Conservation (phyloP, 164 flowering plant species). For the Taxillus chinensis region DNA sequence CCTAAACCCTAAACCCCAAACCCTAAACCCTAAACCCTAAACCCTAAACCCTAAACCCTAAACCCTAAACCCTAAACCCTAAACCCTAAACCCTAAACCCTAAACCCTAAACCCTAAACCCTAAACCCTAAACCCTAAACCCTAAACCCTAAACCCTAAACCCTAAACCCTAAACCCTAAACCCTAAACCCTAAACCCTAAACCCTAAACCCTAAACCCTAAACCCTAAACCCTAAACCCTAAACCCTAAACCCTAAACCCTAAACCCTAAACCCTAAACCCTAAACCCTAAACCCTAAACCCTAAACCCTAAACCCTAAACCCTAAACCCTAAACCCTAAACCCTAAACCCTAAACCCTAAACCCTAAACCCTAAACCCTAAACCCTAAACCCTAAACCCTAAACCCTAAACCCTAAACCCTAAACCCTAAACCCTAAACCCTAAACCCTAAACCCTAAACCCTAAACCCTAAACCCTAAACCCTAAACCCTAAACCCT, state of each 20-base stretch:
- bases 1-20: background rate
- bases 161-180: background rate
- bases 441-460: background rate
- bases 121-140: background rate
- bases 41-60: background rate
- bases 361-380: background rate
- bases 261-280: background rate
- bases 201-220: conserved; percentile 1
- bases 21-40: background rate
- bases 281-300: background rate
- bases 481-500: background rate
- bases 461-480: background rate
- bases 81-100: conserved; percentile 1
- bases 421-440: background rate
- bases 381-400: background rate
- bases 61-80: background rate
- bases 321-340: background rate
- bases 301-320: background rate
- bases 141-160: background rate
- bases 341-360: background rate
- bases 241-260: background rate
- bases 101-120: background rate
- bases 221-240: background rate
- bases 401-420: background rate
- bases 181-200: background rate